A percentile compares a stretch with the other conserved stretches of the same genome.
phyloP scores from a whole-genome alignment of 2,329 filamentous ascomycete species.

The Cercospora sesami region DNA sequence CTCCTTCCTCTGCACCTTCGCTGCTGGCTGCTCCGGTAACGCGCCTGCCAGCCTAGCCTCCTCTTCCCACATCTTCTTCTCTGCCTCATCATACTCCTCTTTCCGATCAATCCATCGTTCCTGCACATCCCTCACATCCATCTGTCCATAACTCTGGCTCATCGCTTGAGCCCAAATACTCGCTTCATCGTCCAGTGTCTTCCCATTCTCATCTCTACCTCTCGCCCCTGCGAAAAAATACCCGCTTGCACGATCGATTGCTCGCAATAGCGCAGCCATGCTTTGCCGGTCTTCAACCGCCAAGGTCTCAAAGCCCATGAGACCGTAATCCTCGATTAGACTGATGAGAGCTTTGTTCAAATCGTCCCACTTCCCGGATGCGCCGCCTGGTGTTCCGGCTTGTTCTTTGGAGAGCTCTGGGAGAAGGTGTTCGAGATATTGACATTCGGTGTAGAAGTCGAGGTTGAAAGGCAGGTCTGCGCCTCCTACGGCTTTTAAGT shows the following conservation, averaged over 20 bases:
- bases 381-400: slow-evolving; percentile 42
- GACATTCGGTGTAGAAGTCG: slow-evolving; percentile 95
- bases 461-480: slow-evolving; percentile 89
- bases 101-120: slow-evolving; percentile 93
- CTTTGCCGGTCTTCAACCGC: slow-evolving; percentile 96
- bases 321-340: slow-evolving; percentile 82
- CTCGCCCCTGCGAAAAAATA: slow-evolving; percentile 91
- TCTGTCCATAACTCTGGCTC: slow-evolving; percentile 64
- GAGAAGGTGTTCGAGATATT: slow-evolving; percentile 82
- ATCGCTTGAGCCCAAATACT: slow-evolving; percentile 97
- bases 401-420: slow-evolving; percentile 79
- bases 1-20: slow-evolving; percentile 27
- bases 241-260: slow-evolving; percentile 87
- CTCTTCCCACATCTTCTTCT: slow-evolving; percentile 72
- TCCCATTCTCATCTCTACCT: slow-evolving; percentile 72
- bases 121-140: slow-evolving; percentile 87
- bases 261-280: slow-evolving; percentile 87
- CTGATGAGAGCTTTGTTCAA: slow-evolving; percentile 85
- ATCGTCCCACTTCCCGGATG: slow-evolving; percentile 67
- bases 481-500: slow-evolving; percentile 69
- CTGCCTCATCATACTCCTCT: slow-evolving; percentile 79
- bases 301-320: slow-evolving; percentile 89
- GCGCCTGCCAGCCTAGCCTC: slow-evolving; percentile 56
- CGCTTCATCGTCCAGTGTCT: slow-evolving; percentile 37
- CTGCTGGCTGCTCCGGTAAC: slow-evolving; percentile 31